These are phyloP conservation scores for Suillus variegatus DNA, from an alignment of 768 basidiomycete species.

Conservation along the genomic window DNA sequence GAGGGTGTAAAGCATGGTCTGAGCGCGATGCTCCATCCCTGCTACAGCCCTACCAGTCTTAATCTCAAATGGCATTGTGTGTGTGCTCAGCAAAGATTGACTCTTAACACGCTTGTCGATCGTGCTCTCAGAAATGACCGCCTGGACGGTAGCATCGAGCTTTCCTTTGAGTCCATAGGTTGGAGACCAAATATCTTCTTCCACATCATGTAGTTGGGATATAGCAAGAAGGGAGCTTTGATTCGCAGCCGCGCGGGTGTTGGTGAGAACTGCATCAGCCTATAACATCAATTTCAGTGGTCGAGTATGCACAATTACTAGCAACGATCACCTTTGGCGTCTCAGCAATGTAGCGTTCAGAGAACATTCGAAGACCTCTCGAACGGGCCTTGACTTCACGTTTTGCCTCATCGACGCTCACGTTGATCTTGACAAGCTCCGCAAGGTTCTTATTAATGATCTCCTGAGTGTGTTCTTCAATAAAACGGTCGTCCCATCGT, in stretches of 20 bases:
- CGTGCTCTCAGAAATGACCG: constrained; percentile 54
- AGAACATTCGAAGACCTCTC: constrained; percentile 64
- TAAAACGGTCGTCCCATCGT: constrained; percentile 63
- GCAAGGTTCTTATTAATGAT: constrained; percentile 54
- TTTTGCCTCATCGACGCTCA: constrained; percentile 61
- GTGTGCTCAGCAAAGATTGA: constrained; percentile 22
- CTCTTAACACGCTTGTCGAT: constrained; percentile 19
- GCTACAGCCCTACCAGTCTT: constrained; percentile 86
- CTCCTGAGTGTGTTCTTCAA: constrained; percentile 60
- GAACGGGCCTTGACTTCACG: constrained; percentile 63
- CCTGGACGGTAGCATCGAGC: constrained; percentile 85
- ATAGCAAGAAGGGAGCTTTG: constrained; percentile 68
- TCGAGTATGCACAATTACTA: not conserved
- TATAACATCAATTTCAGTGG: constrained; percentile 28
- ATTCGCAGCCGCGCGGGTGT: constrained; percentile 57
- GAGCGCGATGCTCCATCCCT: constrained; percentile 92
- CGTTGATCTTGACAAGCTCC: constrained; percentile 61
- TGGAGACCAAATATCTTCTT: constrained; percentile 98
- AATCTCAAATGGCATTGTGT: constrained; percentile 83
- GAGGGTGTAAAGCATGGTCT: constrained; percentile 96
- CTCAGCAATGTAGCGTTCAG: constrained; percentile 62
- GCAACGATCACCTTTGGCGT: constrained; percentile 56
- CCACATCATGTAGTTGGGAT: constrained; percentile 76
- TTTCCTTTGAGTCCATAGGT: constrained; percentile 95
- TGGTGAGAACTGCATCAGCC: constrained; percentile 65